Evolutionary conservation across 306 rosid genomes (phyloP), one percentile per base, ranked within the genome.

Genomic region (Coriaria nepalensis): DNA sequence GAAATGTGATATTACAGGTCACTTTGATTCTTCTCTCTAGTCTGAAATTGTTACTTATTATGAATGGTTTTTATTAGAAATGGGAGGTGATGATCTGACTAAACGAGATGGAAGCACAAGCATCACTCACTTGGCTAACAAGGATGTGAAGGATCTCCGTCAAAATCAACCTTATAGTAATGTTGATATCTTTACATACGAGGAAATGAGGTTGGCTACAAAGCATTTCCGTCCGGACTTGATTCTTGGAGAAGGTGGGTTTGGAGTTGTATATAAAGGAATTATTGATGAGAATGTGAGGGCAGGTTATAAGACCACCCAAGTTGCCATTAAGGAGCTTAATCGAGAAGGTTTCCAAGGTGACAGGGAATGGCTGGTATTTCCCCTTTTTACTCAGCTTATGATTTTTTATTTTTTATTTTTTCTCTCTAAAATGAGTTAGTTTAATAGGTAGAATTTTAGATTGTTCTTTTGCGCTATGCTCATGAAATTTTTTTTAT

Each of bases 341-440:
- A 90, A 90, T 67, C 94, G 79, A 38, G 95, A 85, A 67, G 95
- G 98, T 50, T 77, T 79, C 70, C 98, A 90, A 72, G 98, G 98
- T 68, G 98, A 90, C 57, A 67, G 98, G 71, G 98, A 90, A 85
- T 90, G 98, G 98, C 95, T 90, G 62, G 98, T 81, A 63, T 49
- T 36, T 20, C n/a, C 11, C 52, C 38, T 40, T 72, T 57, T 46
- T 43, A 53, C 52, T 43, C 36, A 45, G n/a, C n/a, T n/a, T n/a
- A n/a, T n/a, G n/a, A n/a, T n/a, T n/a, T n/a, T n/a, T n/a, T n/a
- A n/a, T n/a, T n/a, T n/a, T n/a, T 20, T 12, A 14, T 53, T 57
- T 44, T 35, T 37, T 55, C 48, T 43, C 35, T 20, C 33, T 10
- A 33, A 50, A 45, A 43, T 52, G 53, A 63, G 29, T 29, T 29